phyloP scores from a whole-genome alignment of 345 rosid genomes.

The Linum tenue region DNA sequence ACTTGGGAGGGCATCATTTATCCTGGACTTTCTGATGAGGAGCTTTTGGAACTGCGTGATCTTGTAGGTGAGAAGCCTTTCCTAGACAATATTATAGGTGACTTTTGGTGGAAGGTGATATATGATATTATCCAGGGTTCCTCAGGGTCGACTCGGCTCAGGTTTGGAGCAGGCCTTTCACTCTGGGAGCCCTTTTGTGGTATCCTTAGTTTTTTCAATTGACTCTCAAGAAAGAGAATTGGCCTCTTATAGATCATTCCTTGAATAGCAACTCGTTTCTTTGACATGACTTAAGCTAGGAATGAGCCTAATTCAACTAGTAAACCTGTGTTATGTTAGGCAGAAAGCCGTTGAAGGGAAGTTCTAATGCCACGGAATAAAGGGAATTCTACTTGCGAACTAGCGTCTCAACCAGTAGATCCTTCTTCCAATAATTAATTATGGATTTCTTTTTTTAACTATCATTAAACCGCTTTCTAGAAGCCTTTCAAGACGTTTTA shows the following conservation, averaged over 20 bases:
- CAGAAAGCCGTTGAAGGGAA: neutral
- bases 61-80: neutral
- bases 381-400: neutral
- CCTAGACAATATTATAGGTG: neutral
- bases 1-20: neutral
- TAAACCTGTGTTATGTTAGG: neutral
- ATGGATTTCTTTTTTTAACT: neutral
- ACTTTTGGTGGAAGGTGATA: too few relatives aligned
- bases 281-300: neutral
- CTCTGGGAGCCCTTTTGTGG: constrained; percentile 1
- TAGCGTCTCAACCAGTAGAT: neutral
- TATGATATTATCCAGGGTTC: neutral
- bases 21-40: neutral
- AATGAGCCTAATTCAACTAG: neutral
- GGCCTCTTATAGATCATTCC: neutral
- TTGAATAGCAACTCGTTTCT: neutral
- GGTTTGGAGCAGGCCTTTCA: neutral
- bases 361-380: neutral
- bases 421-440: too few relatives aligned
- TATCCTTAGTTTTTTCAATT: neutral
- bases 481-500: too few relatives aligned
- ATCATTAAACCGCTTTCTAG: too few relatives aligned
- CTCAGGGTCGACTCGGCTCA: neutral
- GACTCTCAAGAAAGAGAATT: neutral
- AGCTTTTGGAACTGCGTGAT: neutral